These are phyloP conservation scores for Xylaria sp. DNA, from an alignment of 2,329 filamentous ascomycete genomes.

Conservation along the genomic window DNA sequence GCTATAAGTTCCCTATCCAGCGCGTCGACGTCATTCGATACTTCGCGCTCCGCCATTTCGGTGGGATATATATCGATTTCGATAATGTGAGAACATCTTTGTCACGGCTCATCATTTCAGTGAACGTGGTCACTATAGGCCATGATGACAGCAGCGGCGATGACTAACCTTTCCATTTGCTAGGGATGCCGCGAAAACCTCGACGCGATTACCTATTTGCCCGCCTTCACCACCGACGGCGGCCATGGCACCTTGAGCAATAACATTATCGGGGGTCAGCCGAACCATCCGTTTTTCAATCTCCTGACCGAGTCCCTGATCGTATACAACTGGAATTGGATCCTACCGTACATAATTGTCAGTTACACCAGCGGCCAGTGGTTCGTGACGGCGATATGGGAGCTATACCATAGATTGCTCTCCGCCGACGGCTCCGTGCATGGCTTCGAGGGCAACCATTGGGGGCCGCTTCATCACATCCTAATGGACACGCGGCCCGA, in stretches of 20 bases:
- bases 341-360: conserved; percentile 75
- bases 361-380: conserved; percentile 75
- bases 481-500: conserved; percentile 39
- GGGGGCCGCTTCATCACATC: conserved; percentile 32
- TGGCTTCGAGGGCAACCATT: conserved; percentile 20
- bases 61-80: conserved; percentile 81
- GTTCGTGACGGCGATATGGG: conserved; percentile 74
- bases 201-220: conserved; percentile 69
- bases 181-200: conserved; percentile 71
- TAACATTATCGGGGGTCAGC: conserved; percentile 72
- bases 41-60: conserved; percentile 77
- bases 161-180: not conserved
- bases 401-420: conserved; percentile 57
- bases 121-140: not conserved
- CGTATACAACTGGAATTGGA: conserved; percentile 69
- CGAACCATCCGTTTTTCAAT: conserved; percentile 73
- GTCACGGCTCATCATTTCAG: not conserved
- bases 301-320: conserved; percentile 68
- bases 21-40: conserved; percentile 80
- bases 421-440: conserved; percentile 30
- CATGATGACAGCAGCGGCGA: not conserved
- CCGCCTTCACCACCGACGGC: conserved; percentile 66
- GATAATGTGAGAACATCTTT: conserved; percentile 49
- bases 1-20: conserved; percentile 77
- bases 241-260: conserved; percentile 51